Evolutionary conservation across 371 early-diverging fungal species (phyloP).

Genomic region (Mucor lusitanicus): DNA sequence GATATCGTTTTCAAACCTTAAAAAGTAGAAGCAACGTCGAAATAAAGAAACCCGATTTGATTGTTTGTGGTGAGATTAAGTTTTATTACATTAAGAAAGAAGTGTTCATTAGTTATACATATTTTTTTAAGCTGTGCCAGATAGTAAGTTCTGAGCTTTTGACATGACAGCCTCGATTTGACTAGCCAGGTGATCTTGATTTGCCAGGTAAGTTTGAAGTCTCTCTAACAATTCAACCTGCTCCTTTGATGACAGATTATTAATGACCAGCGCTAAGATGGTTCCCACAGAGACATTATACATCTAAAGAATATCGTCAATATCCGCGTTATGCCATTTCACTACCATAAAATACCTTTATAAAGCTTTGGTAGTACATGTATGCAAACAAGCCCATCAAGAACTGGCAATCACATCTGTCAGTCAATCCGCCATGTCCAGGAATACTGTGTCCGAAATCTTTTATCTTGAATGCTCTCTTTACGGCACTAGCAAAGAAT

Average conservation of each 20-base stretch:
- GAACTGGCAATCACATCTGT: constrained; percentile 98
- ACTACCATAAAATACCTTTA: constrained; percentile 51
- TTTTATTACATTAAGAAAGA: background rate
- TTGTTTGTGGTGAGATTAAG: too few relatives aligned
- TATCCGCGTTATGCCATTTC: background rate
- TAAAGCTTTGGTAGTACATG: constrained; percentile 91
- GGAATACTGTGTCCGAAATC: constrained; percentile 99
- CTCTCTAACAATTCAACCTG: constrained; percentile 62
- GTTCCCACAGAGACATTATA: constrained; percentile 59
- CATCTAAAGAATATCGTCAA: constrained; percentile 25
- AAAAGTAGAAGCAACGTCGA: too few relatives aligned
- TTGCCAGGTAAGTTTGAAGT: constrained; percentile 58
- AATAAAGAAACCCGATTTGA: too few relatives aligned
- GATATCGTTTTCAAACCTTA: too few relatives aligned
- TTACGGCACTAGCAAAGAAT: constrained; percentile 98
- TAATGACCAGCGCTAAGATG: constrained; percentile 54
- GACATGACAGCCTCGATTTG: constrained; percentile 31
- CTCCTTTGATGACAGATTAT: constrained; percentile 51
- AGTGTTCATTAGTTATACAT: background rate
- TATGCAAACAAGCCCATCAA: constrained; percentile 96
- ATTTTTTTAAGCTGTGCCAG: constrained; percentile 9
- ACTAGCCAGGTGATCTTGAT: constrained; percentile 46
- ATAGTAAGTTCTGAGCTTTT: constrained; percentile 25
- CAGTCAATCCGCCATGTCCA: constrained; percentile 98
- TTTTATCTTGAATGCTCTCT: constrained; percentile 98